phyloP scores from a whole-genome alignment of 208 protist genomes.

The Leishmania guyanensis region DNA sequence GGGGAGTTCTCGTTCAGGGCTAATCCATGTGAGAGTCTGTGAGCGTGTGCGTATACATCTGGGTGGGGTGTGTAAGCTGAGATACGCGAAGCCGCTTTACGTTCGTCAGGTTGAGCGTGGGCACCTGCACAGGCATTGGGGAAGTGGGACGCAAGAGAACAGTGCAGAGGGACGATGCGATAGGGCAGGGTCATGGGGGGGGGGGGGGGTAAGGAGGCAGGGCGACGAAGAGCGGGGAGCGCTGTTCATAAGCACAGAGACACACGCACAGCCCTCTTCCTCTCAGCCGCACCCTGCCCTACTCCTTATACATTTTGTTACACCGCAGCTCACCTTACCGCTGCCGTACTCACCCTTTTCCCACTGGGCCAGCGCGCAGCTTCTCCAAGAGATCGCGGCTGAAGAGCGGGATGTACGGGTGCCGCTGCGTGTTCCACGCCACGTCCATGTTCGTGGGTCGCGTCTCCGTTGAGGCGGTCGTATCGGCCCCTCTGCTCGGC shows the following conservation, averaged over 20 bases:
- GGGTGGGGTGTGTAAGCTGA: background rate
- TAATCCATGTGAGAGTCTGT: background rate
- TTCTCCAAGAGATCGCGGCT: conserved; percentile 56
- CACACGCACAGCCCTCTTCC: background rate
- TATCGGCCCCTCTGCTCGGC: background rate
- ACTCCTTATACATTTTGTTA: background rate
- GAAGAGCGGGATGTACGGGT: conserved; percentile 75
- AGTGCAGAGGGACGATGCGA: background rate
- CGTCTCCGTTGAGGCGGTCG: background rate
- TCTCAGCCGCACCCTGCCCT: background rate
- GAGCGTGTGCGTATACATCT: background rate
- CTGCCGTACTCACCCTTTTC: background rate
- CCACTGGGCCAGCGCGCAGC: conserved; percentile 21
- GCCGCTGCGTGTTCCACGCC: conserved; percentile 75
- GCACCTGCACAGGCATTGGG: background rate
- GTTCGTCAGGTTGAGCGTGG: background rate
- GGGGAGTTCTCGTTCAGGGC: background rate
- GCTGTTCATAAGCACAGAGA: background rate
- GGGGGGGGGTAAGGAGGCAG: background rate
- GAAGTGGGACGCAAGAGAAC: background rate
- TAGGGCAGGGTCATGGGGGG: background rate
- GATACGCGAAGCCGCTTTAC: background rate
- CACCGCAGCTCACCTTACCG: background rate
- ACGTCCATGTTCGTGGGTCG: conserved; percentile 29
- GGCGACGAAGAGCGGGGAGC: background rate